Evolutionary conservation across 192 early-diverging fungal genomes (phyloP), one percentile per base, ranked within the genome.

Genomic region (Coemansia sp.): DNA sequence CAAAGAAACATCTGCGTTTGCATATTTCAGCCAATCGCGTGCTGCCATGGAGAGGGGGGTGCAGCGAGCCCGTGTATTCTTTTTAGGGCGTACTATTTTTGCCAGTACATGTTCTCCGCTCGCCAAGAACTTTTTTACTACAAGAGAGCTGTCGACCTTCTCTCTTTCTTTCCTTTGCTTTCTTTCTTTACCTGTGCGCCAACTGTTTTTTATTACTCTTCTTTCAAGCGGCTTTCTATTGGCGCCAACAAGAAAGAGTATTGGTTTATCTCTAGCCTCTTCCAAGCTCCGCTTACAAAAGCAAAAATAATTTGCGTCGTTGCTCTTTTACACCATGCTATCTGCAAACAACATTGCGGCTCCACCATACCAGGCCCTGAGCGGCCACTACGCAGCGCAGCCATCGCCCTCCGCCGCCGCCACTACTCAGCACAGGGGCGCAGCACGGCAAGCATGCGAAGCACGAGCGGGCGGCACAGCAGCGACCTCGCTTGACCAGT

Each of bases 291-390:
- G 46, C 24, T 7, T 35, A 27, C 14, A 50, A 22, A 27, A 22
- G n/a, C 46, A 50, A 15, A 50, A 50, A 27, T 32, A 27, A 3
- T 24, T 15, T 18, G 52, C 52, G 15, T 17, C n/a, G 6, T 24
- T 14, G 14, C 43, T 26, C 27, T 17, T n/a, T 8, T 15, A 11
- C 3, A 65, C 29, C 58, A 75, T 75, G 72, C 72, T 75, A 43
- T 75, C 72, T 36, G 58, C 72, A 41, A 75, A 75, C 52, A 74
- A 44, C 52, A 52, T 74, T 52, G 55, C 60, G 37, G 55, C 63
- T 27, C 46, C 46, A 33, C 63, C 52, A 39, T 26, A 62, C 37
- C 27, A 56, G 8, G 52, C 52, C 52, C 8, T 26, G 29, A 6
- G 54, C 40, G 42, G 36, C 67, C 14, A 50, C 48, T 38, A 53